Conservation (phyloP, 768 basidiomycete species). For the Hericium coralloides region DNA sequence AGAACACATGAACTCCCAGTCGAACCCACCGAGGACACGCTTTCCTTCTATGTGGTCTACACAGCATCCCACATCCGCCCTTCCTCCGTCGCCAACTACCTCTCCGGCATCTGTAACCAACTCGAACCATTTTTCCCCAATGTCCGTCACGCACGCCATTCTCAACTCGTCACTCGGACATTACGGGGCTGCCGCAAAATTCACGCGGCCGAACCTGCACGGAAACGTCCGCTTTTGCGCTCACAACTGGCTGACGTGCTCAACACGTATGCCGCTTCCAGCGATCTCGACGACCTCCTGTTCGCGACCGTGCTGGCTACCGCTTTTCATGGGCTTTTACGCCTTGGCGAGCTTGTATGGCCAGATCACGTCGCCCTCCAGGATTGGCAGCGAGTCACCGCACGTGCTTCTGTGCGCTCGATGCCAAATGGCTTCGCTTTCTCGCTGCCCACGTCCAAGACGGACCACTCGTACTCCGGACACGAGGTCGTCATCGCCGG, state of each 20-base stretch:
- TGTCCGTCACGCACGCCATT: slow-evolving; percentile 13
- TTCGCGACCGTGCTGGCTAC: slow-evolving; percentile 15
- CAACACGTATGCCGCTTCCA: not conserved
- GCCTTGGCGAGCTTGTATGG: slow-evolving; percentile 22
- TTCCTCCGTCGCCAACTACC: slow-evolving; percentile 25
- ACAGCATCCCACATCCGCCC: slow-evolving; percentile 30
- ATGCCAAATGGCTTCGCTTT: slow-evolving; percentile 5
- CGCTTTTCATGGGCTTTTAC: slow-evolving; percentile 18
- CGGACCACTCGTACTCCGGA: slow-evolving; percentile 22
- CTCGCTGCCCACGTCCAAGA: slow-evolving; percentile 30
- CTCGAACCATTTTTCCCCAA: slow-evolving; percentile 25
- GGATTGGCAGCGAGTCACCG: slow-evolving; percentile 14
- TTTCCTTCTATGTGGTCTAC: slow-evolving; percentile 27
- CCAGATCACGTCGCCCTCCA: slow-evolving; percentile 11
- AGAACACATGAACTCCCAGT: slow-evolving; percentile 23
- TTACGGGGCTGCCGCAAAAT: slow-evolving; percentile 23
- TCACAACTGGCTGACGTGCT: slow-evolving; percentile 6
- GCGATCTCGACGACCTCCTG: slow-evolving; percentile 16
- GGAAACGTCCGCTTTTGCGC: slow-evolving; percentile 21
- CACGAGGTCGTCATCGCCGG: slow-evolving; percentile 7
- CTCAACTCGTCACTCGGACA: slow-evolving; percentile 20
- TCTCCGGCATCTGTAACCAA: too few species aligned
- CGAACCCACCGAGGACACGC: slow-evolving; percentile 28
- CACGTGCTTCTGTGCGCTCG: slow-evolving; percentile 9
- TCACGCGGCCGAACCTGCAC: slow-evolving; percentile 9